Conservation (phyloP, 768 basidiomycete species). For the Tulasnella sp. region DNA sequence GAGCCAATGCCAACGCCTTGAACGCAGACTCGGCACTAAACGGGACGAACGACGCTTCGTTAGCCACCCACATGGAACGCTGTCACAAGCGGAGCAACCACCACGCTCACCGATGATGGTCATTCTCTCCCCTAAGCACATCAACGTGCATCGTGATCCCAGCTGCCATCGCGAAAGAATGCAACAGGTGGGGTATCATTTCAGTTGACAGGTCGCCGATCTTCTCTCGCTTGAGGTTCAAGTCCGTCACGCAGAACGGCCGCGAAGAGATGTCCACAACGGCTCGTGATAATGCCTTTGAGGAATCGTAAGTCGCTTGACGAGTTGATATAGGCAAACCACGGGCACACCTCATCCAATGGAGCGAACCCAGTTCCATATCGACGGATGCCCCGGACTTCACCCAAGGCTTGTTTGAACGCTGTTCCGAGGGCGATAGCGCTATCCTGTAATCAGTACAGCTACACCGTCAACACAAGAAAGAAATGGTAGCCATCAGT, state of each 20-base stretch:
- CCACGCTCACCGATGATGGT: conserved; percentile 77
- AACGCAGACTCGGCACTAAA: conserved; percentile 90
- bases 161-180: conserved; percentile 95
- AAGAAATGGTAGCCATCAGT: not conserved
- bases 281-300: conserved; percentile 81
- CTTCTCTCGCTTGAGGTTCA: conserved; percentile 79
- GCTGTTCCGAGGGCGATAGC: conserved; percentile 79
- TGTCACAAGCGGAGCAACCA: not conserved
- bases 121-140: conserved; percentile 88
- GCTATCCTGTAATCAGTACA: conserved; percentile 52
- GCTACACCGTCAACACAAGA: not conserved
- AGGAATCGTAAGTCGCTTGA: not conserved
- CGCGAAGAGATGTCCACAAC: conserved; percentile 98
- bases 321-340: not conserved
- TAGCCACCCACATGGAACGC: not conserved
- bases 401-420: conserved; percentile 90
- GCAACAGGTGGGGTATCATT: conserved; percentile 96
- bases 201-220: conserved; percentile 92
- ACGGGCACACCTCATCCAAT: conserved; percentile 68
- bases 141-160: conserved; percentile 92
- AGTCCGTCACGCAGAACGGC: conserved; percentile 87
- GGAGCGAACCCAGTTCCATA: conserved; percentile 97
- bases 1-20: conserved; percentile 92
- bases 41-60: not conserved
- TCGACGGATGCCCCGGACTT: conserved; percentile 83